Conservation (phyloP, 768 basidiomycete genomes). For the Floccularia luteovirens region DNA sequence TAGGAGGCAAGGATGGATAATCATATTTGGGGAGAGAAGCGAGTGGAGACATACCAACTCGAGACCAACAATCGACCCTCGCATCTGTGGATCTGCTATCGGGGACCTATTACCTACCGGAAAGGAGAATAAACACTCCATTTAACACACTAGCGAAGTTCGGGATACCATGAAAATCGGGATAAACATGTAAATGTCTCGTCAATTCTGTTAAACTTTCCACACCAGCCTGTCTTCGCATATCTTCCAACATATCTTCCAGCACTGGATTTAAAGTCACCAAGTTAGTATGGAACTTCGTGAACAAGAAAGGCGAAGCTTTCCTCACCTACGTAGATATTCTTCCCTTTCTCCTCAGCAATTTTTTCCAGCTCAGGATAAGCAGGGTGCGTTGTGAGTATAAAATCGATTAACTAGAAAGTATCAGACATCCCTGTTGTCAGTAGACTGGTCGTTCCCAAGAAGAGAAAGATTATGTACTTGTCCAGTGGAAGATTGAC, state of each 20-base stretch:
- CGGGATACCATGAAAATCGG: slow-evolving; percentile 78
- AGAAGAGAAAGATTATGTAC: slow-evolving; percentile 23
- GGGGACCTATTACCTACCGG: slow-evolving; percentile 87
- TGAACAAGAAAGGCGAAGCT: slow-evolving; percentile 5
- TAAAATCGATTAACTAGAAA: slow-evolving; percentile 82
- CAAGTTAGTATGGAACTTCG: not conserved
- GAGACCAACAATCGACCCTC: slow-evolving; percentile 85
- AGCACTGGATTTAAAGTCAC: slow-evolving; percentile 40
- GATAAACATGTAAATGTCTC: slow-evolving; percentile 90
- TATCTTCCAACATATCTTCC: slow-evolving; percentile 61
- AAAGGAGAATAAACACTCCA: not conserved
- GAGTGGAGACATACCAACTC: slow-evolving; percentile 48
- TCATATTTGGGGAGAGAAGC: not conserved
- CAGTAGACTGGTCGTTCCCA: too few relatives aligned
- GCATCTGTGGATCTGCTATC: slow-evolving; percentile 92
- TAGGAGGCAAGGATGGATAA: not conserved
- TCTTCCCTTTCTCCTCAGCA: slow-evolving; percentile 51
- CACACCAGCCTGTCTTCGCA: slow-evolving; percentile 45
- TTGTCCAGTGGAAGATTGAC: slow-evolving; percentile 97
- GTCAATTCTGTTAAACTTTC: slow-evolving; percentile 77
- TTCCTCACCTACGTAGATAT: slow-evolving; percentile 55
- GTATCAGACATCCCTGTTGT: too few relatives aligned
- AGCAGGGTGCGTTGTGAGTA: slow-evolving; percentile 87
- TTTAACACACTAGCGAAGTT: not conserved
- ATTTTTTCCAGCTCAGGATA: slow-evolving; percentile 61